A percentile compares a stretch with the other conserved stretches of the same genome.
phyloP scores from a whole-genome alignment of 1,284 basidiomycete genomes.

The Sanguinoderma infundibulare region DNA sequence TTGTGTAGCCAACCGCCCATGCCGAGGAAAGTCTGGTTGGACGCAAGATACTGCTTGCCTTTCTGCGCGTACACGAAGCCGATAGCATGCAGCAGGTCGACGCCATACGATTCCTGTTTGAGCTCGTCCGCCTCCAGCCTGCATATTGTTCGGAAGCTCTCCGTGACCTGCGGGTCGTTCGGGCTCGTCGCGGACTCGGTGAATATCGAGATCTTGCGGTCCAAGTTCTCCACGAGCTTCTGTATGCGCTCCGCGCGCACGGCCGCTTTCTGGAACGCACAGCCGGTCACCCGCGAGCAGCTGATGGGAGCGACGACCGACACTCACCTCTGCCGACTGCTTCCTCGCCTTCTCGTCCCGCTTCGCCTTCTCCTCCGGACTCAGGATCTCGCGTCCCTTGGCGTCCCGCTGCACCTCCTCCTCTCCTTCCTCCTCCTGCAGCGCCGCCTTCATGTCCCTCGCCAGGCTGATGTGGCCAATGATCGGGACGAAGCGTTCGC shows the following conservation, averaged over 20 bases:
- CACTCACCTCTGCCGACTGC: conserved; percentile 66
- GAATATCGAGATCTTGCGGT: conserved; percentile 90
- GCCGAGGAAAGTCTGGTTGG: conserved; percentile 78
- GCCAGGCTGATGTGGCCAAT: conserved; percentile 87
- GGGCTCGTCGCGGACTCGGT: conserved; percentile 87
- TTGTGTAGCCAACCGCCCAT: conserved; percentile 94
- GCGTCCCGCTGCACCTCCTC: conserved; percentile 54
- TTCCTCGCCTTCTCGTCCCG: conserved; percentile 80
- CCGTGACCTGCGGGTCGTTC: conserved; percentile 70
- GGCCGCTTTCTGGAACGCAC: conserved; percentile 70
- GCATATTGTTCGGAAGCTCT: conserved; percentile 79
- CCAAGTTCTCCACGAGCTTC: conserved; percentile 84
- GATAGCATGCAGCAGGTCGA: conserved; percentile 90
- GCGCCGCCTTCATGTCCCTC: conserved; percentile 95
- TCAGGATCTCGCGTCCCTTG: conserved; percentile 73
- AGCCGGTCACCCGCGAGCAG: background rate
- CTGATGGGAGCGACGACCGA: conserved; percentile 11
- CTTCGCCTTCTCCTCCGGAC: conserved; percentile 83
- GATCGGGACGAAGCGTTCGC: conserved; percentile 82
- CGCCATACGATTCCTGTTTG: conserved; percentile 90
- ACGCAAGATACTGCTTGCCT: conserved; percentile 81
- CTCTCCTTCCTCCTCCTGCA: conserved; percentile 88
- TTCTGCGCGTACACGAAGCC: conserved; percentile 91
- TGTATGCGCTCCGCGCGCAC: conserved; percentile 80
- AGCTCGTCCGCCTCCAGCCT: conserved; percentile 88